Conservation (phyloP, 202 grass and related monocot species). For the Eragrostis tef region DNA sequence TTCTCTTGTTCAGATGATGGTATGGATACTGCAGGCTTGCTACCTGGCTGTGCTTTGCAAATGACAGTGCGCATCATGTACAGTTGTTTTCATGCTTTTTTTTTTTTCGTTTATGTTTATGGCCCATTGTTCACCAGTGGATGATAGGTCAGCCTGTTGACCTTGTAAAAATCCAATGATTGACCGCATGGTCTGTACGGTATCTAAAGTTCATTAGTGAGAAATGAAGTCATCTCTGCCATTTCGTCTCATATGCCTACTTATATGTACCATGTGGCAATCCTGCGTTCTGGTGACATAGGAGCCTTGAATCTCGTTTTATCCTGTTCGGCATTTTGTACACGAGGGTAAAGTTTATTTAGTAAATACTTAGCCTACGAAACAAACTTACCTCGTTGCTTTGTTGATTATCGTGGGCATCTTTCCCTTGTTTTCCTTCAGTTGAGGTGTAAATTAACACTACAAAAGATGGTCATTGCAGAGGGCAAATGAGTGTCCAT, state of each 20-base stretch:
- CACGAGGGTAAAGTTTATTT: not conserved
- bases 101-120: not conserved
- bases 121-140: not conserved
- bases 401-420: no score
- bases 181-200: constrained; percentile 20
- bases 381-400: no score
- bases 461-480: no score
- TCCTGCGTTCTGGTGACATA: not conserved
- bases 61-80: constrained; percentile 7
- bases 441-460: no score
- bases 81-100: not conserved
- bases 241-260: not conserved
- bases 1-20: constrained; percentile 10
- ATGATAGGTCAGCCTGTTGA: constrained; percentile 14
- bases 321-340: not conserved
- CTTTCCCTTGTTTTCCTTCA: no score
- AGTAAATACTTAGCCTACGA: no score
- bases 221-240: not conserved
- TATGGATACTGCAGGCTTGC: not conserved
- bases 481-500: no score
- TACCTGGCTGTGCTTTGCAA: not conserved
- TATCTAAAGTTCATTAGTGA: not conserved
- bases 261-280: not conserved
- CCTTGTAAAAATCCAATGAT: constrained; percentile 27
- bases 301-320: not conserved